Evolutionary conservation across 495 filamentous ascomycete genomes (phyloP).

Genomic region (Trichocladium antarcticum): DNA sequence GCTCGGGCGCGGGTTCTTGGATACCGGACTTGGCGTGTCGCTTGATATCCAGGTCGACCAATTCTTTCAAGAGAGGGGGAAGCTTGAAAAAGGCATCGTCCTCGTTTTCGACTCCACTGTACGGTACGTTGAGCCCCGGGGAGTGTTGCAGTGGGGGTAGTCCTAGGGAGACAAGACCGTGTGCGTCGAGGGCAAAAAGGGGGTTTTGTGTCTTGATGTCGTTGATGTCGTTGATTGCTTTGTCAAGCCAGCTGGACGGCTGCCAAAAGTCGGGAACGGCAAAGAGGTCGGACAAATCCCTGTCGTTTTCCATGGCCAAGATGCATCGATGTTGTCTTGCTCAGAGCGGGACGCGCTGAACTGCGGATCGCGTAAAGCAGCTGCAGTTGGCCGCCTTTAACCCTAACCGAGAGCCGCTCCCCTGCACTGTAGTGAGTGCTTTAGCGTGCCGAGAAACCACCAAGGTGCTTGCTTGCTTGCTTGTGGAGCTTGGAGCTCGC

Average conservation of each 20-base stretch:
- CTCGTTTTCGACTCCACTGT: not conserved
- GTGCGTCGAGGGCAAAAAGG: constrained; percentile 21
- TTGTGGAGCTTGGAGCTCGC: not conserved
- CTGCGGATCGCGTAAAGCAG: too few relatives aligned
- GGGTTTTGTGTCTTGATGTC: constrained; percentile 12
- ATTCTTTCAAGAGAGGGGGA: constrained; percentile 25
- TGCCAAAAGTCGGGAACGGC: constrained; percentile 58
- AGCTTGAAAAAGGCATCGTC: constrained; percentile 35
- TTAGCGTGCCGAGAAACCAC: constrained; percentile 1
- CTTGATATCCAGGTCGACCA: constrained; percentile 20
- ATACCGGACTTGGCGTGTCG: not conserved
- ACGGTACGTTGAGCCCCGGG: too few relatives aligned
- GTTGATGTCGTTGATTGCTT: constrained; percentile 1
- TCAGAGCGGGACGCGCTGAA: too few relatives aligned
- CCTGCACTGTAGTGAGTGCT: too few relatives aligned
- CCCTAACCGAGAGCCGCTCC: too few relatives aligned
- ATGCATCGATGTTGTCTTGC: not conserved
- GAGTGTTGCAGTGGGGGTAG: too few relatives aligned
- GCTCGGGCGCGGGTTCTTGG: constrained; percentile 3
- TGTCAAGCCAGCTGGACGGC: constrained; percentile 29
- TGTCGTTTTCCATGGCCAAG: constrained; percentile 34
- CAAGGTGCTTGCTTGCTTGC: constrained; percentile 2
- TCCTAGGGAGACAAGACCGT: not conserved
- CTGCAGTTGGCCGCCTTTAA: too few relatives aligned
- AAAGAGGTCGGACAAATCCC: constrained; percentile 51